A percentile compares a stretch with the other conserved stretches of the same genome.
Evolutionary conservation across 164 flowering plant species (phyloP).

Genomic region (Malania oleifera): DNA sequence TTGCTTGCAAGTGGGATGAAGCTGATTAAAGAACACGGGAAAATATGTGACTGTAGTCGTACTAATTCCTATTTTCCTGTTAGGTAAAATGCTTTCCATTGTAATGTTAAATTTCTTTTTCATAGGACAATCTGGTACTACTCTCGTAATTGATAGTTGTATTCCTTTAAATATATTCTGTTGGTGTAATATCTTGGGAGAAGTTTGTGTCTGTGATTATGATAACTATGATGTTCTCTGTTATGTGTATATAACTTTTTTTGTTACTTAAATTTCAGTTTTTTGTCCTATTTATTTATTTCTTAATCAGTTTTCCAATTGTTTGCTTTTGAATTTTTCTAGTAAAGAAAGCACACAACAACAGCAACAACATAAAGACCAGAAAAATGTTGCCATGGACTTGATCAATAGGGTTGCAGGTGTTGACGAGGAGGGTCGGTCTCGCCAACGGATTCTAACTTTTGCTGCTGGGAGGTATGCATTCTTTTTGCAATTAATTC

Average conservation of each 20-base stretch:
- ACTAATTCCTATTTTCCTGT: too few relatives aligned
- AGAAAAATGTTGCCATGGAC: constrained; percentile 74
- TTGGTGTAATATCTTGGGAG: too few relatives aligned
- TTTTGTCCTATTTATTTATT: not conserved
- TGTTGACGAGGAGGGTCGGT: constrained; percentile 89
- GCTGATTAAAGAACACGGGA: too few relatives aligned
- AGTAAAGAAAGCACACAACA: constrained; percentile 47
- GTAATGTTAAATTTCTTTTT: too few relatives aligned
- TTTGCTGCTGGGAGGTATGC: constrained; percentile 87
- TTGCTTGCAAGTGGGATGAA: too few relatives aligned
- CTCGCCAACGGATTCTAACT: constrained; percentile 92
- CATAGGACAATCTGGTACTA: too few relatives aligned
- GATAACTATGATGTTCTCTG: too few relatives aligned
- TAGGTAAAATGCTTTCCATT: too few relatives aligned
- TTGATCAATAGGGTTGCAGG: constrained; percentile 86
- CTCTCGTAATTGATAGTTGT: too few relatives aligned
- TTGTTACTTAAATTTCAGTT: not conserved
- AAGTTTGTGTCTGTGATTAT: too few relatives aligned
- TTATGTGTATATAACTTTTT: not conserved
- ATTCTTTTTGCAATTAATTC: not conserved
- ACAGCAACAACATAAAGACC: constrained; percentile 34
- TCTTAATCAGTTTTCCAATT: not conserved
- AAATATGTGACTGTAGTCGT: too few relatives aligned
- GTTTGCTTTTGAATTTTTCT: constrained; percentile 11
- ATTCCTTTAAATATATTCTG: too few relatives aligned